Conservation (phyloP, 495 filamentous ascomycete species). For the Lentithecium fluviatile region DNA sequence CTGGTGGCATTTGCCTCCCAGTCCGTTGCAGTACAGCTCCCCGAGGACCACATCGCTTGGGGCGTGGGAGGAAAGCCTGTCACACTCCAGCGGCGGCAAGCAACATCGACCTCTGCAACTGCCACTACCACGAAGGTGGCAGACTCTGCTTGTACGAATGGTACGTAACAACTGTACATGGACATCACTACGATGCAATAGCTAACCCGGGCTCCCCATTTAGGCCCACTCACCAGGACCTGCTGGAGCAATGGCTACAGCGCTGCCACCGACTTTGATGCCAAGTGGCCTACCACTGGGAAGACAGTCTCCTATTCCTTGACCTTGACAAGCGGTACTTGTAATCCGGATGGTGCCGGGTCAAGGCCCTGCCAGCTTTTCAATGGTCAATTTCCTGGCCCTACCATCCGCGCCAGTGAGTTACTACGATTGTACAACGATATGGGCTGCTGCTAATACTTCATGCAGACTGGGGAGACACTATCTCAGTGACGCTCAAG, state of each 20-base stretch:
- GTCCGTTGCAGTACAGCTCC: conserved; percentile 18
- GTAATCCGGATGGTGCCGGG: conserved; percentile 34
- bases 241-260: conserved; percentile 38
- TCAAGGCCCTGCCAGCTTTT: conserved; percentile 31
- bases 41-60: conserved; percentile 31
- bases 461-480: conserved; percentile 42
- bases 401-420: conserved; percentile 37
- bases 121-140: conserved; percentile 22
- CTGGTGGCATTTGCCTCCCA: conserved; percentile 27
- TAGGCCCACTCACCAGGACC: conserved; percentile 22
- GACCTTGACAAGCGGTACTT: conserved; percentile 34
- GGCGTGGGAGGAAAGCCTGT: conserved; percentile 11
- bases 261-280: conserved; percentile 37
- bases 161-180: no score
- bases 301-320: conserved; percentile 30
- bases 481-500: conserved; percentile 38
- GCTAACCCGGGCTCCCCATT: no score
- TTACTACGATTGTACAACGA: neutral
- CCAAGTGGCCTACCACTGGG: conserved; percentile 38
- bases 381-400: conserved; percentile 43
- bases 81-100: conserved; percentile 6
- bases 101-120: conserved; percentile 21
- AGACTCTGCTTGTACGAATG: conserved; percentile 35
- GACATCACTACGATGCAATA: no score
- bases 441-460: neutral